Base-by-base conservation (phyloP, 164 flowering plant species). In the Vitis rupestris region DNA sequence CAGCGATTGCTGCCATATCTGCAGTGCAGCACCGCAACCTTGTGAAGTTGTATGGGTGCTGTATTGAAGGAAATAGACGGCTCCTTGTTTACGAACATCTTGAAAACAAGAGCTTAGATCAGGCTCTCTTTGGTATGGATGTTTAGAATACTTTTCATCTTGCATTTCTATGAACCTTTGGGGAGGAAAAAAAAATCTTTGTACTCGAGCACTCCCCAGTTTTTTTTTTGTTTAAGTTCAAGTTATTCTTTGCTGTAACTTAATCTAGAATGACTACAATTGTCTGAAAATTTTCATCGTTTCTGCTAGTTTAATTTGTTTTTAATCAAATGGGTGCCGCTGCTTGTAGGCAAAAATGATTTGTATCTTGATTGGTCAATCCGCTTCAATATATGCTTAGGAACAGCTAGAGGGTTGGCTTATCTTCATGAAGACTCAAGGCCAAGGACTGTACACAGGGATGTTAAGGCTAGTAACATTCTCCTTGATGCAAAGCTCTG, bases 21-120 rank as follows among this genome's bases (percentile, higher is more conserved):
- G 72, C 64, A 9, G 80, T 80, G 55, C 80, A 76, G 48, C 83
- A 80, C 37, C 80, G 80, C 13, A 80, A 80, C 69, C 80, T 80
- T 15, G 83, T 76, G 31, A 74, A 74, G 71, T 51, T 80, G 52
- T 61, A 70, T 60, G 83, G 83, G 37, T 76, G 80, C 70, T 80
- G 78, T 66, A 70, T 74, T 47, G 80, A 80, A 6, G 78, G 74
- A 55, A 61, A 59, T 56, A 31, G 67, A 6, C 59, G 66, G 9
- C 65, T 78, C 4, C 68, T 78, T 31, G 77, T 78, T 44, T 78
- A 74, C 67, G 81, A 78, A 57, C 70, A 70, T 49, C 65, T 65
- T 29, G 71, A 72, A 51, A 75, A 75, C 50, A 71, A 67, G 17
- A 75, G 78, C 58, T 71, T 71, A n/a, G 77, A 71, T 64, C 77